These are phyloP conservation scores for Stagonosporopsis tanaceti DNA, from an alignment of 2,329 filamentous ascomycete genomes.

Conservation along the genomic window DNA sequence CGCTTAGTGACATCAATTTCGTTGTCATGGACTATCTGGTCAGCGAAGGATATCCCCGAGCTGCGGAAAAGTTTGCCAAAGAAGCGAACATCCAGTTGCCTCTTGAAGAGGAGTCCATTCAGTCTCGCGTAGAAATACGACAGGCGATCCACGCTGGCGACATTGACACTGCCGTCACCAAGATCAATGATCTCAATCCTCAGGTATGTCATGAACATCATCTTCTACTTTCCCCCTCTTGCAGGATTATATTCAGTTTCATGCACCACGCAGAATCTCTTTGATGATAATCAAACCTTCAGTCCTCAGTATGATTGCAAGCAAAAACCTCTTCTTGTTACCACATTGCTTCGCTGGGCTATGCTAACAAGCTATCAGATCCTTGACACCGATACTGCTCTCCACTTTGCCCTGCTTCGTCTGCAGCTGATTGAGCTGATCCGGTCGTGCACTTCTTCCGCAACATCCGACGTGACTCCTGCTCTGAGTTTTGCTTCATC, in stretches of 20 bases:
- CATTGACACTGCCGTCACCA: slow-evolving; percentile 84
- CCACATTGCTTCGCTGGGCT: slow-evolving; percentile 18
- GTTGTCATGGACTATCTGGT: slow-evolving; percentile 97
- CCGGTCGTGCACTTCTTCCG: slow-evolving; percentile 71
- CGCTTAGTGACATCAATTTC: slow-evolving; percentile 85
- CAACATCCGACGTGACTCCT: slow-evolving; percentile 75
- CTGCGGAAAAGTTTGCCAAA: slow-evolving; percentile 90
- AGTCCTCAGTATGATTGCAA: slow-evolving; percentile 81
- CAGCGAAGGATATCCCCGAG: slow-evolving; percentile 91
- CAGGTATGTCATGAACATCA: slow-evolving; percentile 70
- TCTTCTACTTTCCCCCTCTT: slow-evolving; percentile 47
- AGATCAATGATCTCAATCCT: slow-evolving; percentile 87
- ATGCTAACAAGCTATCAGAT: slow-evolving; percentile 67
- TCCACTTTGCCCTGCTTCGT: slow-evolving; percentile 90
- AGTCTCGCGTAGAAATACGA: slow-evolving; percentile 81
- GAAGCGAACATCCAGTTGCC: slow-evolving; percentile 87
- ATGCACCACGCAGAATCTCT: slow-evolving; percentile 99
- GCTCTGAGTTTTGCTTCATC: slow-evolving; percentile 88
- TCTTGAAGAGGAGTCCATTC: slow-evolving; percentile 76
- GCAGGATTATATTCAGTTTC: slow-evolving; percentile 96
- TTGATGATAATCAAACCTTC: slow-evolving; percentile 90
- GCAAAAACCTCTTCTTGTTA: slow-evolving; percentile 14
- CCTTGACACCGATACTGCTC: slow-evolving; percentile 78
- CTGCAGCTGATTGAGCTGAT: slow-evolving; percentile 96
- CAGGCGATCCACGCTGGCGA: slow-evolving; percentile 85